Evolutionary conservation across 2,329 filamentous ascomycete genomes (phyloP).

Genomic region (Sporothrix brasiliensis): DNA sequence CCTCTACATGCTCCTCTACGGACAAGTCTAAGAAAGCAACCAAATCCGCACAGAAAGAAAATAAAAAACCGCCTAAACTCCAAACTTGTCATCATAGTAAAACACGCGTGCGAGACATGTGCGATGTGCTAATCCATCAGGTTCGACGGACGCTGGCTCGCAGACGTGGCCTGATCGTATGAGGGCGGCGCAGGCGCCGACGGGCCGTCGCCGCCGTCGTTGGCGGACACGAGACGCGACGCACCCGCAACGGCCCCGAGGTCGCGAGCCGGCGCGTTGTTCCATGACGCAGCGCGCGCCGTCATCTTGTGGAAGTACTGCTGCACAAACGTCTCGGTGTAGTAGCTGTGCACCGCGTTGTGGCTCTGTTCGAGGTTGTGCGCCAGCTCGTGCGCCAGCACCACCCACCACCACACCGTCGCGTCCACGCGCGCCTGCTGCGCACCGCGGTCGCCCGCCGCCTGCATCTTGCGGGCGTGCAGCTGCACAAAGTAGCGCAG

Average conservation of each 20-base stretch:
- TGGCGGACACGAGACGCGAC: neutral
- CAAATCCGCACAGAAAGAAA: too few relatives aligned
- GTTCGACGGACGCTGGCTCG: neutral
- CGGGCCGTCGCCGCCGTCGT: neutral
- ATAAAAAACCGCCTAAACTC: too few relatives aligned
- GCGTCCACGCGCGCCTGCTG: constrained; percentile 45
- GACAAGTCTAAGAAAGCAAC: too few relatives aligned
- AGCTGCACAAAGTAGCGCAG: constrained; percentile 82
- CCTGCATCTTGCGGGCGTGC: constrained; percentile 59
- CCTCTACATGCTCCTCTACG: too few relatives aligned
- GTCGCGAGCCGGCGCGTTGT: neutral
- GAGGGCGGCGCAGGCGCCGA: constrained; percentile 26
- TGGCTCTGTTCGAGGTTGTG: constrained; percentile 87
- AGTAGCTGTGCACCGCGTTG: constrained; percentile 78
- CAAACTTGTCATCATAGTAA: too few relatives aligned
- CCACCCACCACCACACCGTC: constrained; percentile 46
- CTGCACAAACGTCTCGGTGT: constrained; percentile 79
- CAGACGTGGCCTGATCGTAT: constrained; percentile 30
- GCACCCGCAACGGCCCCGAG: neutral
- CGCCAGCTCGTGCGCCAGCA: constrained; percentile 92
- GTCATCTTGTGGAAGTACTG: constrained; percentile 76
- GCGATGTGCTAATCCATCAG: constrained; percentile 27
- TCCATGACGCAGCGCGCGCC: constrained; percentile 50
- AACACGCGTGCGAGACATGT: too few relatives aligned
- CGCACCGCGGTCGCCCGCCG: too few relatives aligned